These are phyloP conservation scores for Mycena venus DNA, from an alignment of 768 basidiomycete genomes.

Conservation along the genomic window DNA sequence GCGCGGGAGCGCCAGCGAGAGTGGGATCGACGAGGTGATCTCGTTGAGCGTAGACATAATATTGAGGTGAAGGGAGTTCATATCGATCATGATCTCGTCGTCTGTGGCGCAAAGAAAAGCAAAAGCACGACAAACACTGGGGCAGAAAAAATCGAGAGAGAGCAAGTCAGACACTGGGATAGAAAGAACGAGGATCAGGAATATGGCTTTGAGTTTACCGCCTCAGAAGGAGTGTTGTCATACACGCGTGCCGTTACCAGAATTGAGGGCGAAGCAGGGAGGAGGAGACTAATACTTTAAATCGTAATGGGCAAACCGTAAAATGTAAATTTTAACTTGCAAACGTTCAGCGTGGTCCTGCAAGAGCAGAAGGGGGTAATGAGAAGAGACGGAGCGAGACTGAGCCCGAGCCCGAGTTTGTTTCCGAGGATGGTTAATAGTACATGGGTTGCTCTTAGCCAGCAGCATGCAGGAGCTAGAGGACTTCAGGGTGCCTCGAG, in stretches of 20 bases:
- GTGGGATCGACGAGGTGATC: neutral
- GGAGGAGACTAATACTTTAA: neutral
- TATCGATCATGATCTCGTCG: neutral
- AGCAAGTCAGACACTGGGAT: neutral
- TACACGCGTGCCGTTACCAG: neutral
- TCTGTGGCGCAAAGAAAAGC: neutral
- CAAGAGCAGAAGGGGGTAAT: neutral
- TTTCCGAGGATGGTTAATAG: neutral
- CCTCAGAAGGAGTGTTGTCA: neutral
- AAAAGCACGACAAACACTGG: neutral
- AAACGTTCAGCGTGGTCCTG: no score
- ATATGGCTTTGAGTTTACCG: neutral
- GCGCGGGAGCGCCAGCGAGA: neutral
- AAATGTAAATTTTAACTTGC: neutral
- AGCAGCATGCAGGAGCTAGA: neutral
- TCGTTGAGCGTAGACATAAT: neutral
- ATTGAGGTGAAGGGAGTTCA: neutral
- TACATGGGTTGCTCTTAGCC: neutral
- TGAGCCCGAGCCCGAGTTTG: neutral
- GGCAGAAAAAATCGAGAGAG: neutral
- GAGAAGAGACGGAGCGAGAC: neutral
- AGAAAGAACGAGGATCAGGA: neutral
- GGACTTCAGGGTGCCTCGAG: neutral
- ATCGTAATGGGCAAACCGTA: neutral
- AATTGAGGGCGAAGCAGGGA: neutral